These are phyloP conservation scores for Spergularia azorica DNA, from an alignment of 179 eudicot species.

Conservation along the genomic window DNA sequence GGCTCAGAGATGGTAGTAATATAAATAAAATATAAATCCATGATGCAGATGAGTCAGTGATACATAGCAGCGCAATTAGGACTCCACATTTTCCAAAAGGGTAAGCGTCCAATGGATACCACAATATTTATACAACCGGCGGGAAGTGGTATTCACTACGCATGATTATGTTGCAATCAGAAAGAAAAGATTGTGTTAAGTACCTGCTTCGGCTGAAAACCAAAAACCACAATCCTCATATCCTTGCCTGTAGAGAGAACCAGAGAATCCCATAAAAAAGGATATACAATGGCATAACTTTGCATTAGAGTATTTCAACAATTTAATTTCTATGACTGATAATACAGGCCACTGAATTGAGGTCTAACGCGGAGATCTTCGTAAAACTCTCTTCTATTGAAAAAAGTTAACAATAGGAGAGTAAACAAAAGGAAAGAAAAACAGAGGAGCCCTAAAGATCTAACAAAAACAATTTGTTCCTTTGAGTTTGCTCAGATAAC, in stretches of 20 bases:
- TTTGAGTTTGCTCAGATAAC: not conserved
- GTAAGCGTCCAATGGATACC: not conserved
- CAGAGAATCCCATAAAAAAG: conserved; percentile 14
- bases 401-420: not conserved
- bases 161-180: not conserved
- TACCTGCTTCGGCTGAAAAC: conserved; percentile 93
- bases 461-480: not conserved
- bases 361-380: too few species aligned
- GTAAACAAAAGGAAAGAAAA: not conserved
- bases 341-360: too few species aligned
- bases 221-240: conserved; percentile 90
- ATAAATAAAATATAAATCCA: too few species aligned
- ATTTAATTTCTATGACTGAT: not conserved
- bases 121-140: not conserved
- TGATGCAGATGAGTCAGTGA: not conserved
- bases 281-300: not conserved
- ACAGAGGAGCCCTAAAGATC: not conserved
- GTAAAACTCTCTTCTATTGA: too few species aligned
- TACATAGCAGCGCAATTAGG: not conserved
- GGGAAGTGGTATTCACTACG: too few species aligned
- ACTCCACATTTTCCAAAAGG: not conserved
- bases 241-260: conserved; percentile 75
- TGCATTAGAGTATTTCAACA: not conserved
- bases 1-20: too few species aligned
- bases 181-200: not conserved